phyloP scores from a whole-genome alignment of 176 grass and related monocot species.

The Raddia distichophylla region DNA sequence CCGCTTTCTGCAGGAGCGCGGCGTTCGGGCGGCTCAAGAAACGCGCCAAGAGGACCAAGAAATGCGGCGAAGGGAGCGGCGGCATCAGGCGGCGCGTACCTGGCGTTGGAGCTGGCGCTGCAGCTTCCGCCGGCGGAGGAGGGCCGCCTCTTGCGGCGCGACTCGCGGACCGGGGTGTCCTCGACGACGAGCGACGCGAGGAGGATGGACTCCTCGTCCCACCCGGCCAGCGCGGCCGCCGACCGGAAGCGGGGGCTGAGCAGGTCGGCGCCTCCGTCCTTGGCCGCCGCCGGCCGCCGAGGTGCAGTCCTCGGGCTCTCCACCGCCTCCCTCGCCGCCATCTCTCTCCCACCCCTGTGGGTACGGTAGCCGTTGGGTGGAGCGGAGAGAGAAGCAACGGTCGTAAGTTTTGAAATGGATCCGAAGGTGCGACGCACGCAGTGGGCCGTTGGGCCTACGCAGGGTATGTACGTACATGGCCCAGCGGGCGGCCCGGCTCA shows the following conservation, averaged over 20 bases:
- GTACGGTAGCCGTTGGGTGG: constrained; percentile 20
- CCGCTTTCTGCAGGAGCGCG: constrained; percentile 57
- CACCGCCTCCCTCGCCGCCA: constrained; percentile 25
- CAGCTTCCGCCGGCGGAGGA: constrained; percentile 36
- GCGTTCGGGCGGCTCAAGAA: background rate
- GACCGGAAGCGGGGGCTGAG: constrained; percentile 88
- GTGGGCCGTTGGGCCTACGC: background rate
- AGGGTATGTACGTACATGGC: too few relatives aligned
- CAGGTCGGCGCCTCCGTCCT: constrained; percentile 42
- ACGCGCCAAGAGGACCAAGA: background rate
- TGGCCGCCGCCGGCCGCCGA: constrained; percentile 25
- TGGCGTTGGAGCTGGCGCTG: constrained; percentile 60
- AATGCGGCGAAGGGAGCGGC: background rate
- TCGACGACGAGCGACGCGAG: constrained; percentile 83
- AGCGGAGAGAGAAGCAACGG: constrained; percentile 42
- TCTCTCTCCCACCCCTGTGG: constrained; percentile 15
- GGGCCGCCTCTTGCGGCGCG: constrained; percentile 68
- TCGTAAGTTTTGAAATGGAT: constrained; percentile 63
- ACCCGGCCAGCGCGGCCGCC: constrained; percentile 74
- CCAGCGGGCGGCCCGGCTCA: too few relatives aligned
- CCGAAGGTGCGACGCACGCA: background rate
- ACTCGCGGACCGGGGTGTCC: constrained; percentile 92
- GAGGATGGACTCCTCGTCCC: constrained; percentile 93
- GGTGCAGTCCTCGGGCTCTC: constrained; percentile 33
- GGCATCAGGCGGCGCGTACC: constrained; percentile 2